Conservation (phyloP, 2,329 filamentous ascomycete species). For the Plenodomus biglobosus region DNA sequence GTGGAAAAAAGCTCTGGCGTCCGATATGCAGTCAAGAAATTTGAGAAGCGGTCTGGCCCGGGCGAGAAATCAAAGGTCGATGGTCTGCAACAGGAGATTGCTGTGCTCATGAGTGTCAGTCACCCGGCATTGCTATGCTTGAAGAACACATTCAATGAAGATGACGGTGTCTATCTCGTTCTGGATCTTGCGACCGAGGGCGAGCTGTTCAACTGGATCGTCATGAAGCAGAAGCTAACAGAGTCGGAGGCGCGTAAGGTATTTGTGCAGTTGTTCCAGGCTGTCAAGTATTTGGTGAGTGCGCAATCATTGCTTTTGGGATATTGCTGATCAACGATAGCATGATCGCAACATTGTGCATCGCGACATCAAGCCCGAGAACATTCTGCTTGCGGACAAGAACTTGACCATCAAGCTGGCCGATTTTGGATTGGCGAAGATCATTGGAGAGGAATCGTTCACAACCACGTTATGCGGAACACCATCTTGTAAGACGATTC, state of each 20-base stretch:
- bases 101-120: conserved; percentile 93
- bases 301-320: neutral
- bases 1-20: conserved; percentile 81
- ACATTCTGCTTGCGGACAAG: conserved; percentile 86
- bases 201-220: conserved; percentile 94
- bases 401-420: conserved; percentile 86
- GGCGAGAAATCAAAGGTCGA: conserved; percentile 84
- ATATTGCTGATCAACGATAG: conserved; percentile 53
- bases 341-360: conserved; percentile 97
- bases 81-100: conserved; percentile 91
- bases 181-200: conserved; percentile 89
- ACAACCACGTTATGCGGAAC: conserved; percentile 94
- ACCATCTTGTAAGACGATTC: conserved; percentile 67
- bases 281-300: conserved; percentile 89
- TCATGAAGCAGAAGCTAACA: conserved; percentile 83
- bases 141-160: conserved; percentile 93
- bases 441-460: conserved; percentile 97
- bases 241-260: conserved; percentile 84
- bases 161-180: conserved; percentile 85
- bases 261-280: conserved; percentile 89
- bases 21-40: conserved; percentile 90
- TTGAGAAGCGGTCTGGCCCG: conserved; percentile 79
- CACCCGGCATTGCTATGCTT: conserved; percentile 91
- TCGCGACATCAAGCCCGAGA: conserved; percentile 96
- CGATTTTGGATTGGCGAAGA: conserved; percentile 96